These are phyloP conservation scores for Arabis alpina DNA, from an alignment of 345 rosid genomes.

Conservation along the genomic window DNA sequence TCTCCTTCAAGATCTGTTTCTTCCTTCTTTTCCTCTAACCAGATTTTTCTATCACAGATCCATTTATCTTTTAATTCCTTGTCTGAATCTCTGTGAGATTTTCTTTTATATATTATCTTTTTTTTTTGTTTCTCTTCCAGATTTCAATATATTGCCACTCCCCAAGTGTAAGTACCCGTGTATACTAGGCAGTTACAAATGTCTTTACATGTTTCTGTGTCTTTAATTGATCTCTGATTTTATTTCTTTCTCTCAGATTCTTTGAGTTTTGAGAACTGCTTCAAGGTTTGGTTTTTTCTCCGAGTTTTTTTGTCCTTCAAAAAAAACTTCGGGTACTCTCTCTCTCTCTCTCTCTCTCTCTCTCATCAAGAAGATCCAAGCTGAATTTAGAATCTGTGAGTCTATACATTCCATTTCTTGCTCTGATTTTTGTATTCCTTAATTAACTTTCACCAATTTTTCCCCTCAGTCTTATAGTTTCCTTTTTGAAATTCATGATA, in stretches of 20 bases:
- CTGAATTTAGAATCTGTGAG: constrained; percentile 38
- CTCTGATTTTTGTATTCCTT: constrained; percentile 1
- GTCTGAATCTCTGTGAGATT: constrained; percentile 10
- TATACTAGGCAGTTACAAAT: constrained; percentile 33
- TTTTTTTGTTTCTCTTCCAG: neutral
- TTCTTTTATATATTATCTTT: constrained; percentile 2
- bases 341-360: constrained; percentile 15
- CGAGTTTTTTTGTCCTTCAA: constrained; percentile 37
- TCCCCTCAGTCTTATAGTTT: constrained; percentile 3
- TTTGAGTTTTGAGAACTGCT: constrained; percentile 22
- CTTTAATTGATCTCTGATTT: constrained; percentile 20
- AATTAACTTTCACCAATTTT: neutral
- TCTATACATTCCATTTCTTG: constrained; percentile 1
- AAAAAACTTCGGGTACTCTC: constrained; percentile 27
- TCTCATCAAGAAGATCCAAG: constrained; percentile 27
- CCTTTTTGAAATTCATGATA: constrained; percentile 3
- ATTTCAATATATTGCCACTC: constrained; percentile 24
- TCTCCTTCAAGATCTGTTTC: constrained; percentile 41
- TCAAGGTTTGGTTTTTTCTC: constrained; percentile 31
- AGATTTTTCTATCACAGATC: constrained; percentile 31
- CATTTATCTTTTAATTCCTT: constrained; percentile 18
- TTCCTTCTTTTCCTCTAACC: constrained; percentile 39
- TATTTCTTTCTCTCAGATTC: constrained; percentile 23
- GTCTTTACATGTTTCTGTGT: constrained; percentile 20
- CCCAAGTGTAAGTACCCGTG: constrained; percentile 37